These are phyloP conservation scores for Cordyceps cateniannulata DNA, from an alignment of 2,329 filamentous ascomycete genomes.

Conservation along the genomic window DNA sequence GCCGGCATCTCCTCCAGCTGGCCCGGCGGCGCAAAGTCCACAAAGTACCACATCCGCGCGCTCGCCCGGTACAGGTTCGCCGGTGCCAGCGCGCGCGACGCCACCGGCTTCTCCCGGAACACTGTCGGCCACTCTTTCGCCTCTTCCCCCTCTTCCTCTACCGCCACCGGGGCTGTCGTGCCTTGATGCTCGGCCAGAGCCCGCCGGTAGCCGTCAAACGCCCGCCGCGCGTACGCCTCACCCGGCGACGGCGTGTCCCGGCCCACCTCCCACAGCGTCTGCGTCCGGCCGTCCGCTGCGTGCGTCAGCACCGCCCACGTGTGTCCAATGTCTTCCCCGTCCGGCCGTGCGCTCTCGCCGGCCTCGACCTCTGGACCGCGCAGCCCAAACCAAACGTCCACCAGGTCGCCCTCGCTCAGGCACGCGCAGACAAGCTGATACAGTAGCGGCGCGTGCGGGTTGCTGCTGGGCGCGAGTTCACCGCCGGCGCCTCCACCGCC, in stretches of 20 bases:
- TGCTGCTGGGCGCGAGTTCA: background rate
- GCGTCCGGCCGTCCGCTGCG: conserved; percentile 9
- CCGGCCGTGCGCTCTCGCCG: conserved; percentile 7
- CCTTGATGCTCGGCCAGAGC: conserved; percentile 12
- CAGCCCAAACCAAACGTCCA: conserved; percentile 17
- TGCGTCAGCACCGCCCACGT: conserved; percentile 15
- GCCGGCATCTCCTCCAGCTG: background rate
- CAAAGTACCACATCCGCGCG: conserved; percentile 18
- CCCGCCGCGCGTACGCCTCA: conserved; percentile 13
- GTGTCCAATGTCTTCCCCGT: conserved; percentile 15
- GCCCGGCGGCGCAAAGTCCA: conserved; percentile 13
- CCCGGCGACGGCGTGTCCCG: conserved; percentile 12
- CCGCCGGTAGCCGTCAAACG: conserved; percentile 16
- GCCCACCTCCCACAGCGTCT: conserved; percentile 15
- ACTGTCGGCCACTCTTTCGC: background rate
- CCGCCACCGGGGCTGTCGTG: background rate
- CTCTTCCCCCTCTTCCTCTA: background rate
- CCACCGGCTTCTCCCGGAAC: conserved; percentile 13
- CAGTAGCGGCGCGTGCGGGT: background rate
- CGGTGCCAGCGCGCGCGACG: conserved; percentile 16
- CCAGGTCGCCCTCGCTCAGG: conserved; percentile 14
- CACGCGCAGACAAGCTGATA: conserved; percentile 15
- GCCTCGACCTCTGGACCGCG: conserved; percentile 7
- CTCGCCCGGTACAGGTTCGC: conserved; percentile 16
- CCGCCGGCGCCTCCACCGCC: background rate